phyloP scores from a whole-genome alignment of 2,329 filamentous ascomycete genomes.

The Cadophora malorum region DNA sequence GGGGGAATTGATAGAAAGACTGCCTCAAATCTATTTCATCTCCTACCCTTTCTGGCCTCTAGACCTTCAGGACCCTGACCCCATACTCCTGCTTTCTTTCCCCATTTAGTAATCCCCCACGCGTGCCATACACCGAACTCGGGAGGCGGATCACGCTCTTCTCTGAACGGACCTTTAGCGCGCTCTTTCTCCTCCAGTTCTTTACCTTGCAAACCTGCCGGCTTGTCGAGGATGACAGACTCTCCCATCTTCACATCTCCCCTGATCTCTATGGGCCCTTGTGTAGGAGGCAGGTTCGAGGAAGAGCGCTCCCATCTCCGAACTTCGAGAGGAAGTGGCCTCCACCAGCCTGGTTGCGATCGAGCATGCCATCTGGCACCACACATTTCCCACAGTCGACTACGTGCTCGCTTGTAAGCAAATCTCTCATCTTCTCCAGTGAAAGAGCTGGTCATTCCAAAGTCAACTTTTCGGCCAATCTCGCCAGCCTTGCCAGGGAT shows the following conservation, averaged over 20 bases:
- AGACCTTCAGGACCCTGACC: conserved; percentile 52
- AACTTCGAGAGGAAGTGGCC: conserved; percentile 66
- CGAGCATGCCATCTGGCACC: conserved; percentile 73
- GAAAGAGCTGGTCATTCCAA: conserved; percentile 70
- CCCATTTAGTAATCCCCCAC: conserved; percentile 60
- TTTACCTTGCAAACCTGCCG: conserved; percentile 48
- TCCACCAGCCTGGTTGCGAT: conserved; percentile 68
- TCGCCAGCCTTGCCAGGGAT: conserved; percentile 45
- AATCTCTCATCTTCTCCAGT: conserved; percentile 84
- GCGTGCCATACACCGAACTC: conserved; percentile 59
- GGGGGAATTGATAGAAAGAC: too few relatives aligned
- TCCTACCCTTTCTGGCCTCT: conserved; percentile 38
- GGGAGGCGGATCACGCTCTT: conserved; percentile 52
- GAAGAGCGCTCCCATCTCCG: conserved; percentile 67
- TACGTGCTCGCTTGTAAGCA: conserved; percentile 78
- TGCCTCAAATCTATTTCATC: conserved; percentile 2
- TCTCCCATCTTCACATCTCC: conserved; percentile 51
- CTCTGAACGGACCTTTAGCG: conserved; percentile 45
- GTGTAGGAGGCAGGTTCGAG: not conserved
- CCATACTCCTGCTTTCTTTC: conserved; percentile 58
- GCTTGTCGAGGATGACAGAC: conserved; percentile 51
- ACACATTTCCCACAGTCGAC: conserved; percentile 84
- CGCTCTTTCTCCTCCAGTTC: conserved; percentile 37
- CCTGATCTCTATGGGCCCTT: conserved; percentile 12
- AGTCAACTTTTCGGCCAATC: conserved; percentile 59